Evolutionary conservation across 352 stramenopile genomes (phyloP), one percentile per base, ranked within the genome.

Genomic region (Phytophthora sojae): DNA sequence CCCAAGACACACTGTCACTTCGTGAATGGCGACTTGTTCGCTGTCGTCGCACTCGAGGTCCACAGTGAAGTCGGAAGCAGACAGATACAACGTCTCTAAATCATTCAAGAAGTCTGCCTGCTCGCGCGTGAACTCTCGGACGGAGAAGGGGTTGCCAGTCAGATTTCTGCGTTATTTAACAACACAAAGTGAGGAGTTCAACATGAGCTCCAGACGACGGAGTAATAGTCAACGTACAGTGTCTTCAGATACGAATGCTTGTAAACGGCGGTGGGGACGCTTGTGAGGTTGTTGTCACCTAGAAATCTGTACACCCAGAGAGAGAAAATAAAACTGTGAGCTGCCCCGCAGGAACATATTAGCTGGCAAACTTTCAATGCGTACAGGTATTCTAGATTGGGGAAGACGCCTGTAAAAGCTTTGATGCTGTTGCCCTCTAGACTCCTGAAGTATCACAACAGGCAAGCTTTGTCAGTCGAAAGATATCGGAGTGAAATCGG

Each of bases 341-440:
- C 3, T 0, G n/a, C 9, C 26, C 12, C 32, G 8, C 32, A 39
- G 8, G 32, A 11, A 12, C 12, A 11, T 39, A 39, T 2, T 14
- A 39, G 6, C 7, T 0, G 21, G 1, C 21, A 21, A 21, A 21
- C 21, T 21, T 21, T 21, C 21, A 21, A 2, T 8, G 60, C 71
- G 25, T 57, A 76, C 84, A 92, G 67, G 30, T 78, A 82, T 53
- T 79, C 75, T 17, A 91, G 52, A 29, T 79, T 73, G 0, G 78
- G 64, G 67, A 83, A 90, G 53, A 88, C 83, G 37, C 70, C 64
- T 1, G 75, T 79, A 54, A 80, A 92, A 44, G 67, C 63, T 23
- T 68, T 72, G 54, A 89, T 74, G 47, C 80, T 86, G 74, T 90
- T 91, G 57, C 81, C 65, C 19, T 80, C 82, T 26, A 91, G 71